phyloP scores from a whole-genome alignment of 345 rosid species.

The Lagerstroemia speciosa region DNA sequence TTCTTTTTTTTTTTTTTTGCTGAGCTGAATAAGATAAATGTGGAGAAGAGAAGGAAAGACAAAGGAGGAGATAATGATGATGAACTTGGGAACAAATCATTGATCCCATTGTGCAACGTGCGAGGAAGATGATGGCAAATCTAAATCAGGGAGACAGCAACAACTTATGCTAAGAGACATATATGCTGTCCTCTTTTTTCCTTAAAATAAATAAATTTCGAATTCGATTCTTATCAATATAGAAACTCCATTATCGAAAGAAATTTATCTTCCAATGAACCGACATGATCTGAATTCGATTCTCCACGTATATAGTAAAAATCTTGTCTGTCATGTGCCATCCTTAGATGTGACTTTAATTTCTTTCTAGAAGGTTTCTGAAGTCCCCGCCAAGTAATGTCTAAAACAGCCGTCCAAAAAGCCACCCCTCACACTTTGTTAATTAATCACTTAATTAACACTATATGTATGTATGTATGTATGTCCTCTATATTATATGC shows the following conservation, averaged over 20 bases:
- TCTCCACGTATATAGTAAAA: no score
- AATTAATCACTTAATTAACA: constrained; percentile 1
- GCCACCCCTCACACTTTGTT: neutral
- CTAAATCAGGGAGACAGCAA: neutral
- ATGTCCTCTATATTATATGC: no score
- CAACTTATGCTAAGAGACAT: neutral
- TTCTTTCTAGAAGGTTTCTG: constrained; percentile 13
- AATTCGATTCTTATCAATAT: neutral
- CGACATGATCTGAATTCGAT: no score
- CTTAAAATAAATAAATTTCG: no score
- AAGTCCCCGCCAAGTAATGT: constrained; percentile 11
- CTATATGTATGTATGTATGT: neutral
- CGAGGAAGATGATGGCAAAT: neutral
- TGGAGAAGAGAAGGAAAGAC: neutral
- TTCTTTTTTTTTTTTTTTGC: no score
- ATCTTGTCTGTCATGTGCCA: no score
- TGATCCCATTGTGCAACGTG: neutral
- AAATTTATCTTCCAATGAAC: no score
- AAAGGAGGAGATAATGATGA: no score
- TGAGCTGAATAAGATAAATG: neutral
- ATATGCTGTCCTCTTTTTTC: neutral
- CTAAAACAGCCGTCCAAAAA: neutral
- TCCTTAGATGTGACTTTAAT: neutral
- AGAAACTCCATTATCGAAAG: no score
- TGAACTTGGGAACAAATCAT: constrained; percentile 1